These are phyloP conservation scores for Yarrowia bubula DNA, from an alignment of 805 yeast species.

Conservation along the genomic window DNA sequence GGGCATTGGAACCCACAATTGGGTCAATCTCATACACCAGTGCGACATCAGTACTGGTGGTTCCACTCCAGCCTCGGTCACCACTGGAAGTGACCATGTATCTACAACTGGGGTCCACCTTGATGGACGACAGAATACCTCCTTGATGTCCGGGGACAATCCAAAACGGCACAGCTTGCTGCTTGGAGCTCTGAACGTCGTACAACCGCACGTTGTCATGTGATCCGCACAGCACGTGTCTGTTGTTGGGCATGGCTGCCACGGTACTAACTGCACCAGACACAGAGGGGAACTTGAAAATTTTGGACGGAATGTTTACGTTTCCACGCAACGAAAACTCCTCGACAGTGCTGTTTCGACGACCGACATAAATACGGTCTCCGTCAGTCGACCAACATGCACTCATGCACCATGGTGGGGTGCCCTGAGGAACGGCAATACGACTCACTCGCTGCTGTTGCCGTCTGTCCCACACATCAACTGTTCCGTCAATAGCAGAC, in stretches of 20 bases:
- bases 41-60: slow-evolving; percentile 68
- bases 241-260: slow-evolving; percentile 72
- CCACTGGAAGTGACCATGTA: slow-evolving; percentile 92
- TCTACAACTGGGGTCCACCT: slow-evolving; percentile 82
- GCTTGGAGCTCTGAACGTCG: slow-evolving; percentile 55
- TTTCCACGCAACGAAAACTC: slow-evolving; percentile 41
- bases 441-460: slow-evolving; percentile 45
- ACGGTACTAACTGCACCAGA: slow-evolving; percentile 90
- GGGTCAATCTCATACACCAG: slow-evolving; percentile 67
- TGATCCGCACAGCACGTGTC: slow-evolving; percentile 83
- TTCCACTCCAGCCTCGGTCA: slow-evolving; percentile 91
- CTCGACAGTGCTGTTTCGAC: slow-evolving; percentile 86
- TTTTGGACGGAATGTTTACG: slow-evolving; percentile 50
- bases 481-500: slow-evolving; percentile 77
- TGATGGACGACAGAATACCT: slow-evolving; percentile 72
- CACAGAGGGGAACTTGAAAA: slow-evolving; percentile 73
- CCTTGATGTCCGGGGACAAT: slow-evolving; percentile 98
- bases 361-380: slow-evolving; percentile 72
- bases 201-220: slow-evolving; percentile 85
- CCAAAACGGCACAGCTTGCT: slow-evolving; percentile 61
- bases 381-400: slow-evolving; percentile 88
- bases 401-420: slow-evolving; percentile 91
- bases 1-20: background rate
- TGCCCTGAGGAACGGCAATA: slow-evolving; percentile 54
- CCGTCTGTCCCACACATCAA: slow-evolving; percentile 82